Evolutionary conservation across 2,329 filamentous ascomycete species (phyloP).

Genomic region (Fusarium temperatum): DNA sequence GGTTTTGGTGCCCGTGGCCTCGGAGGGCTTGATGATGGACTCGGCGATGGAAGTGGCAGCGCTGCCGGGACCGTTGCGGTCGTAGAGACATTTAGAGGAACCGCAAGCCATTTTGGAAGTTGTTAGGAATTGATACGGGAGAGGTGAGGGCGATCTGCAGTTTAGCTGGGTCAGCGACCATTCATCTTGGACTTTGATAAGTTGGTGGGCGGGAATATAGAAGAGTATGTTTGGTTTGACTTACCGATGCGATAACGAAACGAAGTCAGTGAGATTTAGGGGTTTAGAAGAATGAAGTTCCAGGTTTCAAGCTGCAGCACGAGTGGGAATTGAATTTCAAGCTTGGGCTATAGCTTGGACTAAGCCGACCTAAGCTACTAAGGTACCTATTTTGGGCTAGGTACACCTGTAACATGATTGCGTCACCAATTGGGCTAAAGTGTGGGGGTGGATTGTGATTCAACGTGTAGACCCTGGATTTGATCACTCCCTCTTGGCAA

Average conservation of each 20-base stretch:
- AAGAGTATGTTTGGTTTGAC: neutral
- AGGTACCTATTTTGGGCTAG: constrained; percentile 16
- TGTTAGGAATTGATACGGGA: neutral
- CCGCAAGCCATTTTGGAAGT: constrained; percentile 39
- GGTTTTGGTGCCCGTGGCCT: constrained; percentile 51
- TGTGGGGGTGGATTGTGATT: constrained; percentile 33
- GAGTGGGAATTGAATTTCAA: constrained; percentile 1
- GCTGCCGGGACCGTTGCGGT: constrained; percentile 58
- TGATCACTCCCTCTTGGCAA: constrained; percentile 4
- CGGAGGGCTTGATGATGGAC: constrained; percentile 60
- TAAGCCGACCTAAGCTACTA: neutral
- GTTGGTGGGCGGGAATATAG: neutral
- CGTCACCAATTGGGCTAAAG: constrained; percentile 14
- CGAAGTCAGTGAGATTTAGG: neutral
- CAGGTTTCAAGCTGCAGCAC: neutral
- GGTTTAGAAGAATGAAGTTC: neutral
- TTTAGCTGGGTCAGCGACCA: constrained; percentile 1
- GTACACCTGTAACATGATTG: constrained; percentile 13
- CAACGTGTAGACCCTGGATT: constrained; percentile 17
- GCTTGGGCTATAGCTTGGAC: constrained; percentile 15
- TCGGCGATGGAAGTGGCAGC: constrained; percentile 59
- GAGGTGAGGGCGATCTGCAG: constrained; percentile 1
- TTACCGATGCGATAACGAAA: neutral
- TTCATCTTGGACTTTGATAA: neutral
- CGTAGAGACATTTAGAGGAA: constrained; percentile 32